A percentile compares a stretch with the other conserved stretches of the same genome.
Evolutionary conservation across 805 yeast species (phyloP).

Genomic region (Spencermartinsiella europaea): DNA sequence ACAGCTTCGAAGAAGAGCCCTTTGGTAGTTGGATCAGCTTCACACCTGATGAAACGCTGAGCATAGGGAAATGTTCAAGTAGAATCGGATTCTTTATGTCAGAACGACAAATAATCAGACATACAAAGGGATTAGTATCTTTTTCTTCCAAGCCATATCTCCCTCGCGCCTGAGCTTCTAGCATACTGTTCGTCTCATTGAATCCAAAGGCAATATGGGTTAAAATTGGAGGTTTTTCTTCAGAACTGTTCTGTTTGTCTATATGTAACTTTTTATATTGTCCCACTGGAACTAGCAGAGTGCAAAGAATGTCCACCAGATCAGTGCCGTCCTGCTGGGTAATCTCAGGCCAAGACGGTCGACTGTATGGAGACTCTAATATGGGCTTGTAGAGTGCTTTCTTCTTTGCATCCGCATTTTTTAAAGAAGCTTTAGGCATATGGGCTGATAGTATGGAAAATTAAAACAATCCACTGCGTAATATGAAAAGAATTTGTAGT

Average conservation of each 20-base stretch:
- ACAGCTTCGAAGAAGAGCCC: slow-evolving; percentile 14
- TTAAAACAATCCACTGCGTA: not conserved
- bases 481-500: too few relatives aligned
- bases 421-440: not conserved
- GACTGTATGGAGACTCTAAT: slow-evolving; percentile 25
- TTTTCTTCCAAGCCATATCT: not conserved
- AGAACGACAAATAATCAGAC: slow-evolving; percentile 19
- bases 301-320: slow-evolving; percentile 10
- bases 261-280: slow-evolving; percentile 1
- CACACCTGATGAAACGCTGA: slow-evolving; percentile 17
- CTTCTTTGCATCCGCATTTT: slow-evolving; percentile 9
- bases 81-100: slow-evolving; percentile 16
- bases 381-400: slow-evolving; percentile 24
- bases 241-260: not conserved
- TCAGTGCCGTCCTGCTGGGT: slow-evolving; percentile 8
- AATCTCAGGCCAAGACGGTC: slow-evolving; percentile 18
- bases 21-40: slow-evolving; percentile 18
- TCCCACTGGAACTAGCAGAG: slow-evolving; percentile 11
- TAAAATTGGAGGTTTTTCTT: slow-evolving; percentile 10
- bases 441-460: not conserved
- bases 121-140: slow-evolving; percentile 3
- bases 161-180: slow-evolving; percentile 12
- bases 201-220: slow-evolving; percentile 17
- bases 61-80: slow-evolving; percentile 18
- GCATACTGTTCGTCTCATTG: slow-evolving; percentile 18